Conservation (phyloP, 225 moss, liverwort and hornwort species). For the Takakia lepidozioides region DNA sequence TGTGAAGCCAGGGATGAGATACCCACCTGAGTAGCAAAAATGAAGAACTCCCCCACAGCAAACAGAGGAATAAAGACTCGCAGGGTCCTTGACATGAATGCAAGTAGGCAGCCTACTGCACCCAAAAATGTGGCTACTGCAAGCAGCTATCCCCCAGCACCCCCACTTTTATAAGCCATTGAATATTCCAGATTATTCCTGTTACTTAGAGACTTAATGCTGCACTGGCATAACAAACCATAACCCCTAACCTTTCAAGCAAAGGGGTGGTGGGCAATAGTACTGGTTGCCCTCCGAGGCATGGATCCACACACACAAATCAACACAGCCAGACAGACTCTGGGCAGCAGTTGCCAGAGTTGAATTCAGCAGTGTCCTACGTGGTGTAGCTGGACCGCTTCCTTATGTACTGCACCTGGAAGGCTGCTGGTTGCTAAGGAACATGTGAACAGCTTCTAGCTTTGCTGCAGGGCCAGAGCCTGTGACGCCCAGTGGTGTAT, state of each 20-base stretch:
- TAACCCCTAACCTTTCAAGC: too few species aligned
- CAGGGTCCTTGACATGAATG: constrained; percentile 57
- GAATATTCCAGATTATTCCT: not conserved
- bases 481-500: constrained; percentile 32
- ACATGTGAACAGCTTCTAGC: constrained; percentile 39
- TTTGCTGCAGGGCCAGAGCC: constrained; percentile 30
- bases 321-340: constrained; percentile 53
- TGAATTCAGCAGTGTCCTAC: constrained; percentile 31
- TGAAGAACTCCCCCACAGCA: constrained; percentile 75
- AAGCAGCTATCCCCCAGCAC: constrained; percentile 34
- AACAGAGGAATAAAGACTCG: constrained; percentile 60
- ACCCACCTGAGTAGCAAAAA: constrained; percentile 81
- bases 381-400: constrained; percentile 20
- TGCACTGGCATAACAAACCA: too few species aligned
- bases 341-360: constrained; percentile 34
- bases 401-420: constrained; percentile 30
- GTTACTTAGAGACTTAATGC: not conserved
- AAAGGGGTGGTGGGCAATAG: constrained; percentile 14
- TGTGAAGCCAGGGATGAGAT: too few species aligned
- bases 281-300: constrained; percentile 60
- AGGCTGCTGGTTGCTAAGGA: constrained; percentile 39
- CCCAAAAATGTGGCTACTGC: constrained; percentile 55
- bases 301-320: constrained; percentile 54
- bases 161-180: not conserved
- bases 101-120: constrained; percentile 48